Conservation (phyloP, 1,139 yeast species). For the Hemisphaericaspora xylanilytica region DNA sequence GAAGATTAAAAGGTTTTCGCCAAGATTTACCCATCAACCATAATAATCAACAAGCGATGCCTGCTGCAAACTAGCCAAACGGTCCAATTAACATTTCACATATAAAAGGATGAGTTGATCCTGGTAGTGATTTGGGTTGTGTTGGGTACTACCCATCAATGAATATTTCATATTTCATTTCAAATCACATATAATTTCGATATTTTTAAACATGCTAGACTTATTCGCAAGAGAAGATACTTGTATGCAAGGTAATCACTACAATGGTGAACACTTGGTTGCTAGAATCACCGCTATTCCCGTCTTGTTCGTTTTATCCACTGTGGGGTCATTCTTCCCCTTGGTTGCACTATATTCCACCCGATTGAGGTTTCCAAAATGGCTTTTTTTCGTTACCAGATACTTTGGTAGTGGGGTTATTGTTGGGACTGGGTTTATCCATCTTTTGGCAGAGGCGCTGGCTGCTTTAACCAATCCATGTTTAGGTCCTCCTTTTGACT, state of each 20-base stretch:
- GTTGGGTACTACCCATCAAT: no score
- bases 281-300: slow-evolving; percentile 31
- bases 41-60: no score
- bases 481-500: slow-evolving; percentile 30
- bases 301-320: slow-evolving; percentile 30
- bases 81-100: no score
- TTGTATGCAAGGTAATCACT: slow-evolving; percentile 20
- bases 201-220: not conserved
- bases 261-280: slow-evolving; percentile 23
- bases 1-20: no score
- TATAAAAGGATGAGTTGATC: not conserved
- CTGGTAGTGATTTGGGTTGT: no score
- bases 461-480: slow-evolving; percentile 26
- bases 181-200: not conserved
- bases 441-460: slow-evolving; percentile 30
- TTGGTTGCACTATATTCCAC: slow-evolving; percentile 22
- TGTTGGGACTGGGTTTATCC: slow-evolving; percentile 36
- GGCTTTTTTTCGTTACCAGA: slow-evolving; percentile 27
- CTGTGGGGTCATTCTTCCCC: slow-evolving; percentile 33
- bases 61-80: no score
- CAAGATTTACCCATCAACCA: no score
- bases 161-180: no score
- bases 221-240: slow-evolving; percentile 12
- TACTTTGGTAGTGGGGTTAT: slow-evolving; percentile 38
- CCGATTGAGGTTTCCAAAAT: slow-evolving; percentile 22